Evolutionary conservation across 371 early-diverging fungal genomes (phyloP).

Genomic region (Gilbertella persicaria): DNA sequence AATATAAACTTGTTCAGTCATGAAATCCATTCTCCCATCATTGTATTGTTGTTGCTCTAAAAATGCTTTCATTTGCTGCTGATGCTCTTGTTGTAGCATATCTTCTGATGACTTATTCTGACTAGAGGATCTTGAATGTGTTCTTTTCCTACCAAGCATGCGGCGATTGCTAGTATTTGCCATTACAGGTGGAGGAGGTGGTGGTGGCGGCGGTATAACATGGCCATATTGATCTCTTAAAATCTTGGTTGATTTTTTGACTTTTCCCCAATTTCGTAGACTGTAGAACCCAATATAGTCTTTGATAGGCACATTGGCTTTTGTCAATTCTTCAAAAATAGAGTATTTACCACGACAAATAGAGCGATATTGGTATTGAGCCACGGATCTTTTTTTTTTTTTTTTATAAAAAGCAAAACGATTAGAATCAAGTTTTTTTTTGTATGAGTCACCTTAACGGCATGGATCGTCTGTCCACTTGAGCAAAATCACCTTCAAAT

Average conservation of each 20-base stretch:
- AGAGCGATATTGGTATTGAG: constrained; percentile 82
- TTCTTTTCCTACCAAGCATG: background rate
- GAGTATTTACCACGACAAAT: constrained; percentile 78
- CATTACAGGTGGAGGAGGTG: constrained; percentile 6
- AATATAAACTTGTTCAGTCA: constrained; percentile 83
- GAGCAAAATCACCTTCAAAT: constrained; percentile 81
- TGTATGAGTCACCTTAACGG: constrained; percentile 30
- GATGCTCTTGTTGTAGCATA: background rate
- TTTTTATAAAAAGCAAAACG: too few relatives aligned
- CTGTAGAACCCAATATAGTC: constrained; percentile 81
- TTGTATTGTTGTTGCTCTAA: constrained; percentile 7
- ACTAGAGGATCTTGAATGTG: background rate
- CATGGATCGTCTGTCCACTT: constrained; percentile 47
- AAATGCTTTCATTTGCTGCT: background rate
- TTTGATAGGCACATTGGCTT: constrained; percentile 64
- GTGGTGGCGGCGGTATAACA: background rate
- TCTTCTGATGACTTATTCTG: constrained; percentile 14
- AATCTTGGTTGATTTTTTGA: too few relatives aligned
- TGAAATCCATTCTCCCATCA: constrained; percentile 34
- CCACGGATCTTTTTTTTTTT: constrained; percentile 47
- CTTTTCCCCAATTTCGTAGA: constrained; percentile 69
- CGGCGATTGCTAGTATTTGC: background rate
- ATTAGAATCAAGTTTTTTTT: background rate
- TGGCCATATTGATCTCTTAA: background rate
- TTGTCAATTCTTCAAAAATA: constrained; percentile 61